A percentile compares a stretch with the other conserved stretches of the same genome.
These are phyloP conservation scores for Suillus brevipes DNA, from an alignment of 768 basidiomycete genomes.

Conservation along the genomic window DNA sequence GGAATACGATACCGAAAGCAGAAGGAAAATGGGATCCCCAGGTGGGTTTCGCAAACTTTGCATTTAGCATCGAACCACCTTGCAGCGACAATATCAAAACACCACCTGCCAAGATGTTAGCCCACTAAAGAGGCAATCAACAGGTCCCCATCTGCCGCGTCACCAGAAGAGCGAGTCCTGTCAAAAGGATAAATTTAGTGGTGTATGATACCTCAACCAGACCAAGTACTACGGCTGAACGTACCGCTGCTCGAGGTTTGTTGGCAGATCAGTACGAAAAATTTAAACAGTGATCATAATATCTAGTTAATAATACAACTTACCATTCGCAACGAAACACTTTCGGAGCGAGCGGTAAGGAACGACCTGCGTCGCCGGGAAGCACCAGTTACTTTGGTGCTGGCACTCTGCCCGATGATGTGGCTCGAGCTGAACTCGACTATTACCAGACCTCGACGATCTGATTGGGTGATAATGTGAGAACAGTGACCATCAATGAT, in stretches of 20 bases:
- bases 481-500: neutral
- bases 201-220: neutral
- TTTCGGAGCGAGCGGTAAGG: neutral
- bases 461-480: neutral
- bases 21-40: constrained; percentile 20
- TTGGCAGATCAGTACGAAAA: too few species aligned
- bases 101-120: constrained; percentile 31
- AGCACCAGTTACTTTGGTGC: neutral
- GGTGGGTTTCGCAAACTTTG: constrained; percentile 19
- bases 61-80: neutral
- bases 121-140: constrained; percentile 36
- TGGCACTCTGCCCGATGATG: neutral
- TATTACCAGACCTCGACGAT: neutral
- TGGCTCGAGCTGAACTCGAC: neutral
- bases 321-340: neutral
- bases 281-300: neutral
- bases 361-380: neutral
- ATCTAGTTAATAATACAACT: neutral
- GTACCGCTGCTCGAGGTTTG: neutral
- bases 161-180: constrained; percentile 2
- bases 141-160: constrained; percentile 19
- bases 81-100: neutral
- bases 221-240: neutral
- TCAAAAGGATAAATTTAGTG: constrained; percentile 16
- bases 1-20: constrained; percentile 21